Percentiles rank a stretch among this genome's conserved stretches.
These are phyloP conservation scores for Mycena belliarum DNA, from an alignment of 768 basidiomycete species.

Conservation along the genomic window DNA sequence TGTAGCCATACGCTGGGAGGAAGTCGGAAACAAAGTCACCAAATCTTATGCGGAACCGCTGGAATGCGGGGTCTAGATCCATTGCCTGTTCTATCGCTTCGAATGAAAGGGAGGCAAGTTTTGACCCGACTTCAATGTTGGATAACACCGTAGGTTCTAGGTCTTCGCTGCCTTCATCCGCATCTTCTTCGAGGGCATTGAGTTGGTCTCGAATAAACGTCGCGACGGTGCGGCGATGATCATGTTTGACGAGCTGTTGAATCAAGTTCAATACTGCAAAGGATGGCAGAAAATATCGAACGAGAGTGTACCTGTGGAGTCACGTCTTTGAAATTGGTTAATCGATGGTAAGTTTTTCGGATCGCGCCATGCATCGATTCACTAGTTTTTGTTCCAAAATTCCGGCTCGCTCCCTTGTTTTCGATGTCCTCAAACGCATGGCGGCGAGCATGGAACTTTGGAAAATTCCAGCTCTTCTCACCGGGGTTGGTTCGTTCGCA, in stretches of 20 bases:
- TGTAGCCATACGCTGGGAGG: not conserved
- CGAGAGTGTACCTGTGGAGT: too few relatives aligned
- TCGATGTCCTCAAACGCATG: too few relatives aligned
- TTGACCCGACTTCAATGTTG: not conserved
- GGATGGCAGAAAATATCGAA: too few relatives aligned
- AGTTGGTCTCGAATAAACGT: conserved; percentile 5
- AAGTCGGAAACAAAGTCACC: not conserved
- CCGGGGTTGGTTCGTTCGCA: too few relatives aligned
- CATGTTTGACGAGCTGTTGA: not conserved
- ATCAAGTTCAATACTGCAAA: too few relatives aligned
- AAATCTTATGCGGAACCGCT: not conserved
- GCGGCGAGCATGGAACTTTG: too few relatives aligned
- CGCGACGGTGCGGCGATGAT: not conserved
- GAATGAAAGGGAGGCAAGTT: not conserved
- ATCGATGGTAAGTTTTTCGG: too few relatives aligned
- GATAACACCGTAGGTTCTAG: not conserved
- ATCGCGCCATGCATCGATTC: too few relatives aligned
- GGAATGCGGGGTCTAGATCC: not conserved
- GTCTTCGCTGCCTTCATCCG: not conserved
- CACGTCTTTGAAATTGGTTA: too few relatives aligned
- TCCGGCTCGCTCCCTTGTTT: too few relatives aligned
- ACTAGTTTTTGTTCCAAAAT: too few relatives aligned
- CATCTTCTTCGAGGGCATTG: not conserved
- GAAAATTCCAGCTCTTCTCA: too few relatives aligned
- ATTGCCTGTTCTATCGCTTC: not conserved